Evolutionary conservation across 2,329 filamentous ascomycete species (phyloP).

Genomic region (Tolypocladium tundrense): DNA sequence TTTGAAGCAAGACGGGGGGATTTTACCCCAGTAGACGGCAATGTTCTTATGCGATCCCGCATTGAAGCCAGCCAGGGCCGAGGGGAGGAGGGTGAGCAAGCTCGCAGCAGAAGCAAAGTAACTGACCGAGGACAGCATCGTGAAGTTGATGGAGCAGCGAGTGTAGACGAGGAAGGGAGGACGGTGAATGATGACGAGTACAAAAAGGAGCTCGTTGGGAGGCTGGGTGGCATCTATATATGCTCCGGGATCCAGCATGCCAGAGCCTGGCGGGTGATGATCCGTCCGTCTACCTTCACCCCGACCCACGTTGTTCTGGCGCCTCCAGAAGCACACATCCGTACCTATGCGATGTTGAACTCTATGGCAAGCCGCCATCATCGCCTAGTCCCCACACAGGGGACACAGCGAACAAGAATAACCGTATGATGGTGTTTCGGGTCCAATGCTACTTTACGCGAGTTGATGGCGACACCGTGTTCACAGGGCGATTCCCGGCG

Average conservation of each 20-base stretch:
- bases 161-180: not conserved
- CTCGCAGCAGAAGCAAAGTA: conserved; percentile 9
- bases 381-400: not conserved
- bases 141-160: not conserved
- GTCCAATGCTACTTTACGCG: not conserved
- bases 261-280: not conserved
- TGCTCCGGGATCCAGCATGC: not conserved
- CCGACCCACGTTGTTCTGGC: too few species aligned
- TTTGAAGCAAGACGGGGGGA: not conserved
- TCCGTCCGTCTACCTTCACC: not conserved
- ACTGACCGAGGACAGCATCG: conserved; percentile 5
- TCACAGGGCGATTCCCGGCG: not conserved
- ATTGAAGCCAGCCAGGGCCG: conserved; percentile 31
- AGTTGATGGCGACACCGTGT: not conserved
- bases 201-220: not conserved
- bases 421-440: not conserved
- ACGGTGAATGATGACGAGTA: not conserved
- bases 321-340: not conserved
- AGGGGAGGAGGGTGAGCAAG: conserved; percentile 15
- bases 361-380: not conserved
- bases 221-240: not conserved
- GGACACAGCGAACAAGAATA: not conserved
- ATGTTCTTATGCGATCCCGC: conserved; percentile 39
- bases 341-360: not conserved
- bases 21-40: conserved; percentile 56